Evolutionary conservation across 345 rosid species (phyloP).

Genomic region (Acer negundo): DNA sequence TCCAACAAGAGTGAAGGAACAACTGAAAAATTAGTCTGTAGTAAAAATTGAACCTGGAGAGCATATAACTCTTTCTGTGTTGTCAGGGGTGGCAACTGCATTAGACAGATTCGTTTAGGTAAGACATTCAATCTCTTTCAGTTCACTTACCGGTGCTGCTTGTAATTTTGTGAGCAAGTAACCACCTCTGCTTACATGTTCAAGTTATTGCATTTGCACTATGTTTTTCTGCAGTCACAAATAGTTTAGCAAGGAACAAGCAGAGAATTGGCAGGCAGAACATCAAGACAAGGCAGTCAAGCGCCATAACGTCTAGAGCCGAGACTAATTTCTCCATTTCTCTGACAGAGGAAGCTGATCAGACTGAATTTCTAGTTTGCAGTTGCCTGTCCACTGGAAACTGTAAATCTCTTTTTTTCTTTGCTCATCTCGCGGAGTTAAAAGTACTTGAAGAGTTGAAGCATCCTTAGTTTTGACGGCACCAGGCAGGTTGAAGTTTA

Average conservation of each 20-base stretch:
- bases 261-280: constrained; percentile 37
- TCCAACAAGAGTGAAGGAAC: constrained; percentile 22
- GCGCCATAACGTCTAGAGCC: constrained; percentile 24
- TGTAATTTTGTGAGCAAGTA: not conserved
- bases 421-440: constrained; percentile 3
- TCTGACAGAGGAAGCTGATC: not conserved
- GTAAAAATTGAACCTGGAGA: constrained; percentile 31
- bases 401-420: not conserved
- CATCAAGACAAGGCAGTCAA: constrained; percentile 26
- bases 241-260: constrained; percentile 32
- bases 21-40: constrained; percentile 25
- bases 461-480: not conserved
- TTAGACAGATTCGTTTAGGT: constrained; percentile 36
- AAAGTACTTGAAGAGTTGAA: not conserved
- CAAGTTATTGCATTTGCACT: not conserved
- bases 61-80: constrained; percentile 27
- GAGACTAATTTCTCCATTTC: not conserved
- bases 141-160: not conserved
- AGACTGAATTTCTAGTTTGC: not conserved
- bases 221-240: constrained; percentile 24
- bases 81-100: constrained; percentile 33
- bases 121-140: not conserved
- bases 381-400: not conserved
- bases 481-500: not conserved
- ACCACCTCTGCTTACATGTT: not conserved